Base-by-base conservation (phyloP, 2,329 filamentous ascomycete genomes). In the Ophioceras dolichostomum region DNA sequence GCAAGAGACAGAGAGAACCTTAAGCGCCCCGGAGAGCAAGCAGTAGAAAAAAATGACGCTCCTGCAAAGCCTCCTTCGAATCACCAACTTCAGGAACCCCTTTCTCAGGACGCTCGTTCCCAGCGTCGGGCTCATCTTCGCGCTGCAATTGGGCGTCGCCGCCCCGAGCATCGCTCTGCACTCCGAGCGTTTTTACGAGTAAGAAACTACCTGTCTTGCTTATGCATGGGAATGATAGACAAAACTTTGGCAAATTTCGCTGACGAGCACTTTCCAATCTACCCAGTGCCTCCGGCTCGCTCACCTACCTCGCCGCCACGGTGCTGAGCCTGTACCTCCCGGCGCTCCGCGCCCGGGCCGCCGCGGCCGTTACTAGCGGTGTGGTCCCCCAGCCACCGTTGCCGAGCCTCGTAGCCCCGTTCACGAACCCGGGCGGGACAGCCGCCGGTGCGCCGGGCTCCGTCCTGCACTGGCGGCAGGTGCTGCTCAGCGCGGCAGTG, bases 131-230 rank as follows among this genome's bases (percentile, higher is more conserved):
- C 67, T 78, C 9, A 76, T 76, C 2, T 76, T 76, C 46, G 71
- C 70, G 2, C 61, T 83, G 33, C 79, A 83, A 58, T 62, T 68
- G 8, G 72, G 67, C 29, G 70, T 74, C 6, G 78, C 73, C 4
- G 51, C 78, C 2, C 79, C 79, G 5, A 79, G 75, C 5, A 73
- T 80, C 42, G 44, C 67, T 19, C 59, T 62, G 22, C 67, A 75
- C 47, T 70, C 72, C 6, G 79, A 83, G 49, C 68, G 72, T 27
- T 80, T 79, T 61, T 83, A 79, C 52, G 79, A 83, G 51, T 42
- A 32, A 7, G 34, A 8, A 10, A 12, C 3, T n/a, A n/a, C n/a
- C n/a, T n/a, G n/a, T n/a, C n/a, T n/a, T n/a, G n/a, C n/a, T n/a
- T n/a, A n/a, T n/a, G n/a, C n/a, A n/a, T n/a, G n/a, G n/a, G n/a